Conservation (phyloP, 1,284 basidiomycete species). For the Xanthoconium separans region DNA sequence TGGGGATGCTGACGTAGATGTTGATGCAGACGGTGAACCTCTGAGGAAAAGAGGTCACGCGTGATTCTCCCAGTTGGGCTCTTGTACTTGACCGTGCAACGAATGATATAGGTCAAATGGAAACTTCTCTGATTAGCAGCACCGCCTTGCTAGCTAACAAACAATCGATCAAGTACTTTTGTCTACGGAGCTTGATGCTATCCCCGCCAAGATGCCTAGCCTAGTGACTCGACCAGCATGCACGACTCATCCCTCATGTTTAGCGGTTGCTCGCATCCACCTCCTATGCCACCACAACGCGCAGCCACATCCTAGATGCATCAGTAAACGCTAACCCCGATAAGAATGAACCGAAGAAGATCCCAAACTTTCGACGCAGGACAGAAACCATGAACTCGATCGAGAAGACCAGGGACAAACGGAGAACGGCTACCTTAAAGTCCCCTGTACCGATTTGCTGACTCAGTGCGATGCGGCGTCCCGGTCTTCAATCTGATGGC, state of each 20-base stretch:
- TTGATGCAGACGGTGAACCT: not conserved
- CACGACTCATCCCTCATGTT: too few relatives aligned
- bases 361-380: too few relatives aligned
- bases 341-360: too few relatives aligned
- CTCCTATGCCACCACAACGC: conserved; percentile 60
- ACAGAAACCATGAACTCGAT: conserved; percentile 60
- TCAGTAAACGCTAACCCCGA: too few relatives aligned
- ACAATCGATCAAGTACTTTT: not conserved
- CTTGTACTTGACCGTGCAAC: not conserved
- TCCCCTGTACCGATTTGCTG: not conserved
- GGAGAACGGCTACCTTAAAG: not conserved
- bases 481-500: conserved; percentile 72
- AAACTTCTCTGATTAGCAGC: not conserved
- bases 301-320: conserved; percentile 40
- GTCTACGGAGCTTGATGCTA: not conserved
- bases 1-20: not conserved
- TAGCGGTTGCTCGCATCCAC: too few relatives aligned
- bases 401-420: conserved; percentile 46
- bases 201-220: conserved; percentile 49
- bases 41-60: conserved; percentile 17
- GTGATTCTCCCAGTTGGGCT: conserved; percentile 6
- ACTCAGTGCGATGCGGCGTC: conserved; percentile 37
- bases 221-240: conserved; percentile 41
- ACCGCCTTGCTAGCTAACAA: not conserved
- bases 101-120: too few relatives aligned